Base-by-base conservation (phyloP, 306 rosid species). In the Malus asiatica region DNA sequence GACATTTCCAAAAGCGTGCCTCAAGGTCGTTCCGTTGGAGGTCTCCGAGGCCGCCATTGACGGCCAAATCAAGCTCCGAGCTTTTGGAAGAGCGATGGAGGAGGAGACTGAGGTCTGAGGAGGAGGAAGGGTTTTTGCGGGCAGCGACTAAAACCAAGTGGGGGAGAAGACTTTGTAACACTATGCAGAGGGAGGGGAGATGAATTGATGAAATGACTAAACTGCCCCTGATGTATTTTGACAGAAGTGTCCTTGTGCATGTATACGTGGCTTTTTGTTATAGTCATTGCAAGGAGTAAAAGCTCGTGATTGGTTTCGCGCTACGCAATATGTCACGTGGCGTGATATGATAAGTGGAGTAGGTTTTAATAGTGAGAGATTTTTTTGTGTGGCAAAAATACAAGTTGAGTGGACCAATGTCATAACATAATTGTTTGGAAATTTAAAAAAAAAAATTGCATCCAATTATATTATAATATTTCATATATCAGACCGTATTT, bases 41-140 rank as follows among this genome's bases (percentile, higher is more conserved):
- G 87, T 76, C 82, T 87, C 88, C 73, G 90, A 69, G 87, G 88
- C 98, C 91, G 92, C 98, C 99, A 96, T 96, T 81, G 89, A 92
- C 93, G 91, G 91, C 93, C 83, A 71, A 77, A 84, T 74, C 71
- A 77, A 82, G 86, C 87, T 78, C 62, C 22, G 83, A 52, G 69
- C 70, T 67, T 74, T 75, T 15, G 69, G 42, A 42, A 65, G 75
- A 68, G 72, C 65, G 59, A 32, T 79, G 85, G 22, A 15, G 18
- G 76, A 23, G 77, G 4, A 68, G 16, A 79, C 48, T 44, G 70
- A 74, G 61, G 77, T 60, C 77, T 44, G 68, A 20, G 78, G 74
- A 52, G 59, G 84, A 84, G 78, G 55, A 48, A 48, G 20, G 55
- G 55, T 18, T 74, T 72, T 69, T 84, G 69, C 48, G 71, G 77